Evolutionary conservation across 345 rosid species (phyloP).

Genomic region (Populus alba): DNA sequence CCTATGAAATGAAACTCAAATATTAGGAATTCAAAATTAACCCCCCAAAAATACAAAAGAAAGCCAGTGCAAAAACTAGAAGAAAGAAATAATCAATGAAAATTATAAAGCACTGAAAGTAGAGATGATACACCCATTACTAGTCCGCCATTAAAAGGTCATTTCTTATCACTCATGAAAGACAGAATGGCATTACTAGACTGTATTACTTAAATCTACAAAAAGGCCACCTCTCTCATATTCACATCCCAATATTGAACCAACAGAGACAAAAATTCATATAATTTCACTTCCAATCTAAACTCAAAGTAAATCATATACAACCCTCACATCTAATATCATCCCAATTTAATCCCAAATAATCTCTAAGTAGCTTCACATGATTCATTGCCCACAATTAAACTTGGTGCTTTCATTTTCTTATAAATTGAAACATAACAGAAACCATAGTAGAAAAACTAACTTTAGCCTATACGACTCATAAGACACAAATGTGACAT

Average conservation of each 20-base stretch:
- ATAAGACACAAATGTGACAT: background rate
- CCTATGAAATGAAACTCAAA: background rate
- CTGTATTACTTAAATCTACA: background rate
- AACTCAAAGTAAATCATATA: background rate
- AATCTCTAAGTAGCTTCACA: background rate
- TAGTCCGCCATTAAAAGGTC: background rate
- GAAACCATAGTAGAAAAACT: background rate
- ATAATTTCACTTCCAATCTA: background rate
- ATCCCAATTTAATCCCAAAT: background rate
- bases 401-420: background rate
- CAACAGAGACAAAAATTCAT: background rate
- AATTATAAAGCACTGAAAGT: background rate
- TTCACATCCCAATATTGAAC: background rate
- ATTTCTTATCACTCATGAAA: background rate
- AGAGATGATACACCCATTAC: background rate
- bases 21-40: background rate
- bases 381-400: background rate
- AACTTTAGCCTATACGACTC: background rate
- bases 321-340: background rate
- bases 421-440: background rate
- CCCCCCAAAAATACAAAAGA: background rate
- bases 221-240: background rate
- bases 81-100: background rate
- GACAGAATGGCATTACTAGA: background rate
- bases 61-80: background rate